Percentiles rank a stretch among this genome's conserved stretches.
Conservation (phyloP, 805 yeast genomes). For the Naumovozyma castellii region DNA sequence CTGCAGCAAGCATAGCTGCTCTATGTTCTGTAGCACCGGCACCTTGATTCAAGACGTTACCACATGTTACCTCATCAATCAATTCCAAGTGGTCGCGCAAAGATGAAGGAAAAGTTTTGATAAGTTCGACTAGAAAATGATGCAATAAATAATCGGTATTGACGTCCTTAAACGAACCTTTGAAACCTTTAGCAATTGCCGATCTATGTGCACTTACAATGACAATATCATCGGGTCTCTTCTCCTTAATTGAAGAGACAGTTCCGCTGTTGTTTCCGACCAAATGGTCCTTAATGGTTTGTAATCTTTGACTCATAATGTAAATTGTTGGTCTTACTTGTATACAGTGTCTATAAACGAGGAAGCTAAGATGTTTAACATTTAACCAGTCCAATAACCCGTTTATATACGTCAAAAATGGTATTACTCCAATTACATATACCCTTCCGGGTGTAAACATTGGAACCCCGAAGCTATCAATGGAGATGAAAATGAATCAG, state of each 20-base stretch:
- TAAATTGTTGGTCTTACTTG: no score
- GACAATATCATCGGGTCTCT: slow-evolving; percentile 82
- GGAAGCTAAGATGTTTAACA: no score
- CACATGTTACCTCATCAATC: slow-evolving; percentile 80
- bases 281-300: slow-evolving; percentile 24
- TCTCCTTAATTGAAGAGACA: slow-evolving; percentile 14
- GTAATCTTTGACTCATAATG: slow-evolving; percentile 28
- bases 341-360: no score
- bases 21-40: slow-evolving; percentile 95
- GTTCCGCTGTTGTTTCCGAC: background rate
- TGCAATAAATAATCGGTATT: slow-evolving; percentile 70
- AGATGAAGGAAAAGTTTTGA: slow-evolving; percentile 37
- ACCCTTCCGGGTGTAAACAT: no score
- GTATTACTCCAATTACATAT: no score
- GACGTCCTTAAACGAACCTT: slow-evolving; percentile 76
- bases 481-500: no score
- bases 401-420: no score
- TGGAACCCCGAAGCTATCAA: no score
- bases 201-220: slow-evolving; percentile 86
- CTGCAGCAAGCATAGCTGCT: slow-evolving; percentile 86
- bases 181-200: slow-evolving; percentile 79
- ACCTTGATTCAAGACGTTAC: slow-evolving; percentile 85
- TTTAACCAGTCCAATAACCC: background rate
- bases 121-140: slow-evolving; percentile 52
- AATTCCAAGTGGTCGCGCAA: slow-evolving; percentile 41